Evolutionary conservation across 768 basidiomycete genomes (phyloP), one percentile per base, ranked within the genome.

Genomic region (Suillus subalutaceus): DNA sequence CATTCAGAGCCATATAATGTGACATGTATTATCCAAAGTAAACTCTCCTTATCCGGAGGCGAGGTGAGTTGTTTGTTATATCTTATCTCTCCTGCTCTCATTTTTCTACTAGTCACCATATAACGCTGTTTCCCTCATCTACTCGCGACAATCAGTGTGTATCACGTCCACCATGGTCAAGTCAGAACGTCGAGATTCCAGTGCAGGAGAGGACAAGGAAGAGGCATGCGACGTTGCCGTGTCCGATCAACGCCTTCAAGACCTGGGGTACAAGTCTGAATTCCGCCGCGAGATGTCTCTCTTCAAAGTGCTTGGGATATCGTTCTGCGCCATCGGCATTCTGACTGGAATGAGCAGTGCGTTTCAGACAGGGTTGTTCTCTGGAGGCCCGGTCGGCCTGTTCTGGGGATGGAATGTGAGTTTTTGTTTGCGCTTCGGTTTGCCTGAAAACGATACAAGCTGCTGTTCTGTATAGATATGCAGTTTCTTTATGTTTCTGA

Each of bases 351-450:
- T 86, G 84, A 85, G 84, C 61, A 85, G 84, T 62, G 85, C 86
- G 0, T 86, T 87, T 66, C 86, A 87, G 70, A 86, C 85, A 0
- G 85, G 86, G 0, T 73, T 86, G 7, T 85, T 86, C 72, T 86
- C 84, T 46, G 85, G 86, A 1, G 86, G 86, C 6, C 86, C 86
- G 3, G 71, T 87, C 35, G 85, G 86, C 2, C 73, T 87, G 66
- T 87, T 88, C 71, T 87, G 86, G 86, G 86, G 85, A 10, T 87
- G 86, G 86, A 87, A 88, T 70, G 86, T 86, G 67, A 68, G 81
- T 73, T 13, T 37, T 41, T 41, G 13, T 15, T 26, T 1, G 9
- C 18, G 20, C 30, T 8, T 38, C 46, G 40, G 44, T 58, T 35
- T 23, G 35, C 40, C 38, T 66, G 38, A 37, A 16, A 8, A 4